A percentile compares a stretch with the other conserved stretches of the same genome.
Conservation (phyloP, 176 grass and related monocot genomes). For the Aegilops longissima region DNA sequence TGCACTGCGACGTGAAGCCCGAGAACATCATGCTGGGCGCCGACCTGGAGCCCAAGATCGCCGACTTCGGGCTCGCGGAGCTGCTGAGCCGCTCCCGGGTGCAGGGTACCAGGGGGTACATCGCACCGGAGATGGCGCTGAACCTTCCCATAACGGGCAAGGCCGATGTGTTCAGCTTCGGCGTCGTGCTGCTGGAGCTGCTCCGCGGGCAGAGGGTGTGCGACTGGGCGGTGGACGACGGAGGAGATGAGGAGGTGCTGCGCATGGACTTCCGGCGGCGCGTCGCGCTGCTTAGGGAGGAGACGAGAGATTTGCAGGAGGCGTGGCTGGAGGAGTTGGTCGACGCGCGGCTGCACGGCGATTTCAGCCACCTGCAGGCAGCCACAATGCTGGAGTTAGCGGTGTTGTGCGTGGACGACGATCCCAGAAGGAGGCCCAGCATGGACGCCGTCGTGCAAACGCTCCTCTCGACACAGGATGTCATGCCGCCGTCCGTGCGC, state of each 20-base stretch:
- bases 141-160: conserved; percentile 22
- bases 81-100: conserved; percentile 51
- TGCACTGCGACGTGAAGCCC: conserved; percentile 80
- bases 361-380: conserved; percentile 33
- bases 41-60: conserved; percentile 60
- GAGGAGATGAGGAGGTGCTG: not conserved
- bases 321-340: conserved; percentile 1
- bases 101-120: conserved; percentile 42
- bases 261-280: not conserved
- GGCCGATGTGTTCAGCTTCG: too few relatives aligned
- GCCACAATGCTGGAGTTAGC: conserved; percentile 39
- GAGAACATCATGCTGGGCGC: conserved; percentile 70
- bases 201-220: conserved; percentile 38
- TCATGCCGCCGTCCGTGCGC: not conserved
- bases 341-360: conserved; percentile 3
- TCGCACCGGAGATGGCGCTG: conserved; percentile 54
- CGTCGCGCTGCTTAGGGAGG: conserved; percentile 23
- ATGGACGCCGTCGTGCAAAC: conserved; percentile 33
- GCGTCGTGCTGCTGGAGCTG: too few relatives aligned
- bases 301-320: not conserved
- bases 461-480: conserved; percentile 16
- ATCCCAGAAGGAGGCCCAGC: conserved; percentile 40
- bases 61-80: conserved; percentile 60
- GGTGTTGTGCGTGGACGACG: conserved; percentile 37
- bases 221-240: conserved; percentile 21